Evolutionary conservation across 306 rosid genomes (phyloP), one percentile per base, ranked within the genome.

Genomic region (Trifolium fragiferum): DNA sequence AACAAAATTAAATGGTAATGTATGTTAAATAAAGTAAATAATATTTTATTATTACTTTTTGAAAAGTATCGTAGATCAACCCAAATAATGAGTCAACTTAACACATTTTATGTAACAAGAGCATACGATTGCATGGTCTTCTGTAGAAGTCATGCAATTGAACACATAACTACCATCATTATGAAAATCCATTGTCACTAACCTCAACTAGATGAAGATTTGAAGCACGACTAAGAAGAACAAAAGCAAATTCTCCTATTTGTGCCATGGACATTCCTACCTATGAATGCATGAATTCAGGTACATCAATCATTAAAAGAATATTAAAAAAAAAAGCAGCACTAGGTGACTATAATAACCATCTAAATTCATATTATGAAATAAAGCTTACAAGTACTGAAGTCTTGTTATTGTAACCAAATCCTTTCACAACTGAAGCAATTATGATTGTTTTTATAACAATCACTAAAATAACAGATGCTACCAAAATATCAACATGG

Each of bases 141-240:
- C 33, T 44, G 23, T 44, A 47, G 65, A 5, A 44, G 16, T 55
- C 46, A 61, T 70, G 78, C 82, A 19, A 54, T 10, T 19, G 38
- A 55, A 47, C 20, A 37, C 50, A 33, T 53, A 30, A 70, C 18
- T 35, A 25, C 65, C 77, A 72, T 21, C 57, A 7, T 60, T 43
- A 50, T 16, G 53, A 27, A 80, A 40, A 73, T 12, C 32, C 65
- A 58, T 72, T 64, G 37, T 70, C 64, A 83, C 87, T 81, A 51
- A 92, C 99, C 98, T 95, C 97, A 65, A 95, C 97, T 72, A 95
- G 88, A 85, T 95, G 98, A 85, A 95, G 90, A 88, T 90, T 95
- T 23, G 99, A 95, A 68, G 98, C 99, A 71, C 99, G 99, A 20
- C 99, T 95, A 54, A 95, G 90, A 87, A 95, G 96, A 73, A 95